Conservation (phyloP, 1,139 yeast species). For the Suhomyces anneliseae region DNA sequence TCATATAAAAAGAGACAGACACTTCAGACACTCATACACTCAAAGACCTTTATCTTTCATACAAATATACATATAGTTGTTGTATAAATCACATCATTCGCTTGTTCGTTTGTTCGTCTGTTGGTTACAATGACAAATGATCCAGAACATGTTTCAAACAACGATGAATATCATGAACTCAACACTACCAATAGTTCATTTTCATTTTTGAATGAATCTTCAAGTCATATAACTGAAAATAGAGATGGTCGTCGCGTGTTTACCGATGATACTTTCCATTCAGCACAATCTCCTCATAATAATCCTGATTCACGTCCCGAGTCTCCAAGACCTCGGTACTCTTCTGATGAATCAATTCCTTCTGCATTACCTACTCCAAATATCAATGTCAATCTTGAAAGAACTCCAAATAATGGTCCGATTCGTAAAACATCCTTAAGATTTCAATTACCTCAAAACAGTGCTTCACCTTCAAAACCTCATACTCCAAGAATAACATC, state of each 20-base stretch:
- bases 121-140: neutral
- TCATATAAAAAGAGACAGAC: too few relatives aligned
- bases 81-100: too few relatives aligned
- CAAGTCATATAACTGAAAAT: neutral
- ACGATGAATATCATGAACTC: neutral
- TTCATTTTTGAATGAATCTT: constrained; percentile 7
- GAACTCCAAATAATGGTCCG: constrained; percentile 2
- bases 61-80: too few relatives aligned
- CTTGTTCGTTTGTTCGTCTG: too few relatives aligned
- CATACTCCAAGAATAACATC: constrained; percentile 14
- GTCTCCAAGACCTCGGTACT: constrained; percentile 1
- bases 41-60: too few relatives aligned
- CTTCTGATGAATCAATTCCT: constrained; percentile 5
- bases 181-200: constrained; percentile 8
- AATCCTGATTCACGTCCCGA: neutral
- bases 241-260: constrained; percentile 2
- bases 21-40: too few relatives aligned
- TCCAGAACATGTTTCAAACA: neutral
- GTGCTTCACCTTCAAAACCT: constrained; percentile 1
- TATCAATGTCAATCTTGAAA: constrained; percentile 16
- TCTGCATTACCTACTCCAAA: constrained; percentile 32
- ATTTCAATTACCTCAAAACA: constrained; percentile 10
- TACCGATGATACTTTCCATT: constrained; percentile 6
- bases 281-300: constrained; percentile 2
- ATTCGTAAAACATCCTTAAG: constrained; percentile 10